Evolutionary conservation across 2,329 filamentous ascomycete genomes (phyloP).

Genomic region (Cordyceps militaris): DNA sequence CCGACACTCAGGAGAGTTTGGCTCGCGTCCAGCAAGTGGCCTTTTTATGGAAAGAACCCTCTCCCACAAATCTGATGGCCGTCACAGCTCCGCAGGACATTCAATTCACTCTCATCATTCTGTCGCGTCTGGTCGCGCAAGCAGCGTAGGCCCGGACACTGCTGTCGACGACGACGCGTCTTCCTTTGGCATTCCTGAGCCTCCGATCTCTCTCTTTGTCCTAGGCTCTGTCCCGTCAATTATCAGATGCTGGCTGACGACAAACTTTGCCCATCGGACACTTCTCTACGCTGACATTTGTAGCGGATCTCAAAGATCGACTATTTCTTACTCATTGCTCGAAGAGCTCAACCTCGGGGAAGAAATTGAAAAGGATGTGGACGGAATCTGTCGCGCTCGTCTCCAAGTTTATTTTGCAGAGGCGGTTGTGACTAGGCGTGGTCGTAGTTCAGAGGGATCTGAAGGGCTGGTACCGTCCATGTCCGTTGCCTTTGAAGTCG

Average conservation of each 20-base stretch:
- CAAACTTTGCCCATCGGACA: conserved; percentile 81
- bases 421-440: conserved; percentile 72
- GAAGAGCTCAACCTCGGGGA: conserved; percentile 65
- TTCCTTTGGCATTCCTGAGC: conserved; percentile 62
- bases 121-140: conserved; percentile 70
- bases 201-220: conserved; percentile 77
- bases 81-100: conserved; percentile 87
- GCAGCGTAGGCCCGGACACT: conserved; percentile 79
- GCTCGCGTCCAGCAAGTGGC: conserved; percentile 71
- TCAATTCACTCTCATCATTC: conserved; percentile 65
- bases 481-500: conserved; percentile 69
- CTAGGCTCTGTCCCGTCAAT: conserved; percentile 88
- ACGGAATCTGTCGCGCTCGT: conserved; percentile 62
- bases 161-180: conserved; percentile 59
- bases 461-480: conserved; percentile 68
- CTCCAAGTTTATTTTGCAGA: conserved; percentile 85
- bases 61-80: conserved; percentile 92
- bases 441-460: conserved; percentile 64
- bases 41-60: conserved; percentile 85
- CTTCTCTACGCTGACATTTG: conserved; percentile 89
- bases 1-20: conserved; percentile 76
- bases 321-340: conserved; percentile 68
- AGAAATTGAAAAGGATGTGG: conserved; percentile 57
- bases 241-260: conserved; percentile 90
- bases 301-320: conserved; percentile 82